Conservation (phyloP, 2,329 filamentous ascomycete genomes). For the Diplodia mutila region DNA sequence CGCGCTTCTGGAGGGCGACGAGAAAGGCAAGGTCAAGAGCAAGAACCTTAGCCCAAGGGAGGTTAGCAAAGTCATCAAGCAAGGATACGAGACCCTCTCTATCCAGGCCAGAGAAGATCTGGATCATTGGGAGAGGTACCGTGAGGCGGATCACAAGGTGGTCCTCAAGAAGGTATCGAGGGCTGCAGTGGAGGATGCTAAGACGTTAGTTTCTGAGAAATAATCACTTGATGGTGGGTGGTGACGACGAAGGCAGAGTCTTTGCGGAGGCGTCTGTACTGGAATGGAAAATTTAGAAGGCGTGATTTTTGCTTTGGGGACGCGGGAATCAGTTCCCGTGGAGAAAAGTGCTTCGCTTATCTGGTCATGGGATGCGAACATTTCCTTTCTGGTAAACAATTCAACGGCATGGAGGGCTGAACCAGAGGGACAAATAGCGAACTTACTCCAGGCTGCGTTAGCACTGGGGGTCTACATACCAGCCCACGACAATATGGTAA, state of each 20-base stretch:
- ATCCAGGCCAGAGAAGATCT: conserved; percentile 87
- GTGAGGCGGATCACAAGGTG: conserved; percentile 83
- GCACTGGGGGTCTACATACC: too few species aligned
- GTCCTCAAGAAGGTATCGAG: conserved; percentile 87
- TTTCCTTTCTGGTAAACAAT: not conserved
- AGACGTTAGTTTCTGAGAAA: conserved; percentile 47
- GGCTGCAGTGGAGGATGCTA: conserved; percentile 73
- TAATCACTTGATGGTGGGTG: conserved; percentile 7
- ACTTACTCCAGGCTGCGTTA: too few species aligned
- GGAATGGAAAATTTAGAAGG: conserved; percentile 5
- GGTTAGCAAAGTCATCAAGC: conserved; percentile 89
- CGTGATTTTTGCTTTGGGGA: not conserved
- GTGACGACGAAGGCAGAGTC: not conserved
- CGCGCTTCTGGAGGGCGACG: conserved; percentile 69
- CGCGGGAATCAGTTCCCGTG: not conserved
- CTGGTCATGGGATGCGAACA: not conserved
- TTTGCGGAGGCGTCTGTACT: not conserved
- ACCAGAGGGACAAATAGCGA: too few species aligned
- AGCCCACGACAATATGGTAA: too few species aligned
- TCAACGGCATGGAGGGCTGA: too few species aligned
- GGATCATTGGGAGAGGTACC: conserved; percentile 82
- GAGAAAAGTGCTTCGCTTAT: not conserved
- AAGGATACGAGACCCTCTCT: conserved; percentile 92
- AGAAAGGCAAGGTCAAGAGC: conserved; percentile 54
- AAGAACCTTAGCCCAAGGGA: conserved; percentile 79